Base-by-base conservation (phyloP, 352 stramenopile genomes). In the Phytopythium delawarense region DNA sequence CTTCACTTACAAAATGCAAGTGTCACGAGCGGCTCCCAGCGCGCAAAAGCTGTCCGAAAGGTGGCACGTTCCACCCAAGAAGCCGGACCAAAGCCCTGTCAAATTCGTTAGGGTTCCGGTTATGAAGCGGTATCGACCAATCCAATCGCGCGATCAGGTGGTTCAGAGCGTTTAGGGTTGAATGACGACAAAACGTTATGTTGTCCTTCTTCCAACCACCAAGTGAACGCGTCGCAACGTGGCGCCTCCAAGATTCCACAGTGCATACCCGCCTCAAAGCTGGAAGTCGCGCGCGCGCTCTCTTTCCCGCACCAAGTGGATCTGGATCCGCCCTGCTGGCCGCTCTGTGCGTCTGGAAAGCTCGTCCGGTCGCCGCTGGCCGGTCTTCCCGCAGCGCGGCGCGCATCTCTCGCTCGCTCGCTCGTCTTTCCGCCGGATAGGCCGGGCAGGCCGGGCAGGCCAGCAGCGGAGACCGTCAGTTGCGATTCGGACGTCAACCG, bases 401-500 rank as follows among this genome's bases (percentile, higher is more conserved):
- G 35, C 32, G 32, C 35, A 39, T 60, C 54, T 39, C 50, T 57
- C 25, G 28, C 25, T 60, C 39, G 25, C 34, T 35, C 21, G 52
- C 32, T 46, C 35, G 54, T 40, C 37, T 49, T 60, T 60, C 54
- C 54, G 46, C 46, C 4, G 11, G 46, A 37, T 4, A 20, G 46
- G 21, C 12, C 44, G 44, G 44, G 35, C 35, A 40, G 35, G 12
- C 35, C 35, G 16, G 16, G 35, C 35, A 40, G 35, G 35, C 35
- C 1, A 40, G 35, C 35, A 9, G 37, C 37, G n/a, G 32, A 42
- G 52, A n/a, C 18, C 34, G 39, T 60, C 54, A 60, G 54, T 60
- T 60, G 54, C 54, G 54, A 60, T 50, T 60, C 54, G 37, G 54
- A 42, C 54, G 54, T 37, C 54, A 42, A 60, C 35, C 54, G 54